Evolutionary conservation across 257 asterid species (phyloP).

Genomic region (Rauvolfia tetraphylla): DNA sequence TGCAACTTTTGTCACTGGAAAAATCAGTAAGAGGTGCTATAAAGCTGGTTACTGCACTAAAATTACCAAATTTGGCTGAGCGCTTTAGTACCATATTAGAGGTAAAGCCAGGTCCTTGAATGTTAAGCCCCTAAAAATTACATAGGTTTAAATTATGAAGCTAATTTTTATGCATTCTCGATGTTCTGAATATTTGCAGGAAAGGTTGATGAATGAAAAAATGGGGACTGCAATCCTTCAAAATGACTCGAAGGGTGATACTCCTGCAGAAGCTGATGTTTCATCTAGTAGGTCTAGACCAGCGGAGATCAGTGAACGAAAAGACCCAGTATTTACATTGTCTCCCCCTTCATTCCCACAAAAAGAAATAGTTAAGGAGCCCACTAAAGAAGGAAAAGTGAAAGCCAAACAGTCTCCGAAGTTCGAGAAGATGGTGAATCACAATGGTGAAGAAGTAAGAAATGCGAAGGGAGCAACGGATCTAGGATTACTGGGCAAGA

Average conservation of each 20-base stretch:
- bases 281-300: constrained; percentile 27
- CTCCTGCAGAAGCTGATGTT: constrained; percentile 23
- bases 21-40: constrained; percentile 89
- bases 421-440: constrained; percentile 33
- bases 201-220: constrained; percentile 52
- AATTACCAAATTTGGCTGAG: constrained; percentile 91
- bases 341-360: constrained; percentile 29
- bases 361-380: constrained; percentile 38
- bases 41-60: constrained; percentile 84
- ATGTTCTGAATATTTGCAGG: constrained; percentile 37
- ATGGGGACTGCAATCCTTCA: constrained; percentile 25
- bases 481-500: constrained; percentile 4
- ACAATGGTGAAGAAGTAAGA: constrained; percentile 32
- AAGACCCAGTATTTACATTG: constrained; percentile 28
- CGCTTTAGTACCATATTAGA: constrained; percentile 81
- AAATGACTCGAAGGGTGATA: constrained; percentile 23
- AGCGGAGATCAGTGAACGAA: constrained; percentile 38
- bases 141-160: not conserved
- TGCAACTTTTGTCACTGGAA: constrained; percentile 75
- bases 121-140: not conserved
- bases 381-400: constrained; percentile 24
- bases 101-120: constrained; percentile 35
- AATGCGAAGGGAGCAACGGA: constrained; percentile 11
- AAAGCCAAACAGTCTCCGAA: constrained; percentile 30
- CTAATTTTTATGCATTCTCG: constrained; percentile 6